Percentiles rank a stretch among this genome's conserved stretches.
phyloP scores from a whole-genome alignment of 164 flowering plant genomes.

The Vitis riparia region DNA sequence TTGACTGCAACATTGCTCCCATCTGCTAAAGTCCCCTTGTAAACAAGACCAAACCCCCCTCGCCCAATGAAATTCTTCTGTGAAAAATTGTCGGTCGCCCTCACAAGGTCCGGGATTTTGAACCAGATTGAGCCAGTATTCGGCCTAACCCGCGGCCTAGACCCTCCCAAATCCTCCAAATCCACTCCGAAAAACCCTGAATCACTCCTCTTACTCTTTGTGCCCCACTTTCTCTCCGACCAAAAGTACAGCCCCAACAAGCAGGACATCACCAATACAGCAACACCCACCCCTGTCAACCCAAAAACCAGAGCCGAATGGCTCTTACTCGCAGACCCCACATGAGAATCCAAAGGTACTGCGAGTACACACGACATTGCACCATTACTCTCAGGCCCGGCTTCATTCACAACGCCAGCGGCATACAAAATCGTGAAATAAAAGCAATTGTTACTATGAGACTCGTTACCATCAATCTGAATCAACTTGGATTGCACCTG shows the following conservation, averaged over 20 bases:
- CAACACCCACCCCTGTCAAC: conserved; percentile 45
- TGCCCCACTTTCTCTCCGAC: conserved; percentile 33
- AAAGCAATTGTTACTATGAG: conserved; percentile 53
- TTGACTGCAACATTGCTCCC: conserved; percentile 66
- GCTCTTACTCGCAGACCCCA: conserved; percentile 7
- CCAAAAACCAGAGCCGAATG: conserved; percentile 34
- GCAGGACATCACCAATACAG: conserved; percentile 29
- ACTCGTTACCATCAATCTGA: conserved; percentile 44
- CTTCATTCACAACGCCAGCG: conserved; percentile 59
- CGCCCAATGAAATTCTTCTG: conserved; percentile 58
- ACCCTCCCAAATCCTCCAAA: conserved; percentile 27
- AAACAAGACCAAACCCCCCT: conserved; percentile 72
- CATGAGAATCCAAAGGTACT: conserved; percentile 16
- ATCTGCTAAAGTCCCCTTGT: conserved; percentile 59
- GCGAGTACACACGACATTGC: conserved; percentile 57
- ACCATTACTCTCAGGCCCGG: conserved; percentile 58
- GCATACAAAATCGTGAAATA: conserved; percentile 67
- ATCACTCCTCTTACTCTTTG: conserved; percentile 3
- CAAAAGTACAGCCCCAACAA: conserved; percentile 39
- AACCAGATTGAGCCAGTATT: conserved; percentile 69
- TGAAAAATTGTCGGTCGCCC: conserved; percentile 62
- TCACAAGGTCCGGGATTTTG: conserved; percentile 56
- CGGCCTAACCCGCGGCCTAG: conserved; percentile 42
- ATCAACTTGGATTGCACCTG: conserved; percentile 37
- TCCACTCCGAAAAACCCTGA: conserved; percentile 13